Conservation (phyloP, 768 basidiomycete species). For the Boletus reticuloceps region DNA sequence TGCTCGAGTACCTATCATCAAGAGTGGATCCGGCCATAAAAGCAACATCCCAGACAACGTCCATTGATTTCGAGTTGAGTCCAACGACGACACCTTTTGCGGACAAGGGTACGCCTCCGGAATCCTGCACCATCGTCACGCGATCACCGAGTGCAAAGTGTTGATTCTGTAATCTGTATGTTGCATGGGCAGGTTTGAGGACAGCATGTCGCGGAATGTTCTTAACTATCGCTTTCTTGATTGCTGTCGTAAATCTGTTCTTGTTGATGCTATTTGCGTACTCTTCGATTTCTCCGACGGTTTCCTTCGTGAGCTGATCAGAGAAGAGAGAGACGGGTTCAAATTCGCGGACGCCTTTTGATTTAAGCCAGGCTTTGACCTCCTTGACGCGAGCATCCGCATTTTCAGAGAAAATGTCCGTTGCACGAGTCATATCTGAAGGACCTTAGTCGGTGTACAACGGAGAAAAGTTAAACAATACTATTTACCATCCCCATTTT, state of each 20-base stretch:
- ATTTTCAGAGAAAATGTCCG: constrained; percentile 53
- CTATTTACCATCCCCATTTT: constrained; percentile 61
- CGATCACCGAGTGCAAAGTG: constrained; percentile 86
- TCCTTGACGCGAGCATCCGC: constrained; percentile 73
- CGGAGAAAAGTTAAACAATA: not conserved
- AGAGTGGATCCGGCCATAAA: constrained; percentile 93
- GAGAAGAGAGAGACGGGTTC: constrained; percentile 91
- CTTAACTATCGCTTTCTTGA: constrained; percentile 93
- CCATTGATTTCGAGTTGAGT: constrained; percentile 82
- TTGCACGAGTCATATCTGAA: constrained; percentile 72
- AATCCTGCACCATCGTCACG: constrained; percentile 94
- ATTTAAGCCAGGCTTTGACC: constrained; percentile 81
- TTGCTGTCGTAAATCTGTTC: constrained; percentile 55
- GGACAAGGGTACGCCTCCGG: constrained; percentile 86
- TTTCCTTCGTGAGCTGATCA: constrained; percentile 89
- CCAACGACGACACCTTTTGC: constrained; percentile 95
- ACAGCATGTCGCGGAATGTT: constrained; percentile 91
- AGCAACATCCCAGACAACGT: constrained; percentile 93
- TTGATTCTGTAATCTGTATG: constrained; percentile 88
- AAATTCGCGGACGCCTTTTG: constrained; percentile 83
- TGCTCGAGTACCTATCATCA: constrained; percentile 60
- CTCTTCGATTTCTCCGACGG: constrained; percentile 75
- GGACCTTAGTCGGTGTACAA: not conserved
- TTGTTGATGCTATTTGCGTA: constrained; percentile 67
- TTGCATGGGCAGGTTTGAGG: constrained; percentile 87